Evolutionary conservation across 192 early-diverging fungal species (phyloP).

Genomic region (Coemansia sp.): DNA sequence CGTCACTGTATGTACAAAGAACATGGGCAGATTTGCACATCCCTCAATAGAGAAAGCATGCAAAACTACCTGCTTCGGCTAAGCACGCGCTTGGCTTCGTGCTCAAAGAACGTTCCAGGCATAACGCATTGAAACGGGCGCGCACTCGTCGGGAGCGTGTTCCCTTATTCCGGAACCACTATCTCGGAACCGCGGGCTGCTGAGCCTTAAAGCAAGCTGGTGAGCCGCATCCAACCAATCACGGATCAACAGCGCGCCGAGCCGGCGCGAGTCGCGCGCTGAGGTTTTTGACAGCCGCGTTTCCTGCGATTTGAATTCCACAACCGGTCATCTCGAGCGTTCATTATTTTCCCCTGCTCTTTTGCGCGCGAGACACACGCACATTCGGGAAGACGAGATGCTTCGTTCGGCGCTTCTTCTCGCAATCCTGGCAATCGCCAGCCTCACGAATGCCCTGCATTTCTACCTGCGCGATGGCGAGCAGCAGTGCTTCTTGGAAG

Average conservation of each 20-base stretch:
- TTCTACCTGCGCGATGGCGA: constrained; percentile 89
- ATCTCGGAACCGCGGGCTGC: too few relatives aligned
- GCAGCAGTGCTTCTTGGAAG: constrained; percentile 91
- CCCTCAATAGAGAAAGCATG: background rate
- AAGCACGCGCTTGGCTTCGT: background rate
- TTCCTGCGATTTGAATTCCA: too few relatives aligned
- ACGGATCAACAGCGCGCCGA: background rate
- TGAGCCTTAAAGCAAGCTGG: too few relatives aligned
- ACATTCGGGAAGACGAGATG: constrained; percentile 11
- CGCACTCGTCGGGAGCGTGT: too few relatives aligned
- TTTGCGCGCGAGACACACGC: background rate
- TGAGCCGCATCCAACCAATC: background rate
- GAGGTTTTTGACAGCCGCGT: too few relatives aligned
- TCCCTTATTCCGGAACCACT: too few relatives aligned
- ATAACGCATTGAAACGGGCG: background rate
- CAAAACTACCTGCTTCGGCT: background rate
- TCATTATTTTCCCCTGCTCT: background rate
- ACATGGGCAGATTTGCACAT: background rate
- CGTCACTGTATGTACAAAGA: background rate
- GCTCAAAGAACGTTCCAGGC: background rate
- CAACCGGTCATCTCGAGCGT: background rate
- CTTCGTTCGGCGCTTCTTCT: constrained; percentile 21
- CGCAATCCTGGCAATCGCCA: constrained; percentile 22
- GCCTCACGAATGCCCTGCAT: constrained; percentile 61
- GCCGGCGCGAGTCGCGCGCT: background rate